phyloP scores from a whole-genome alignment of 495 filamentous ascomycete genomes.

The Hyaloscypha bicolor region DNA sequence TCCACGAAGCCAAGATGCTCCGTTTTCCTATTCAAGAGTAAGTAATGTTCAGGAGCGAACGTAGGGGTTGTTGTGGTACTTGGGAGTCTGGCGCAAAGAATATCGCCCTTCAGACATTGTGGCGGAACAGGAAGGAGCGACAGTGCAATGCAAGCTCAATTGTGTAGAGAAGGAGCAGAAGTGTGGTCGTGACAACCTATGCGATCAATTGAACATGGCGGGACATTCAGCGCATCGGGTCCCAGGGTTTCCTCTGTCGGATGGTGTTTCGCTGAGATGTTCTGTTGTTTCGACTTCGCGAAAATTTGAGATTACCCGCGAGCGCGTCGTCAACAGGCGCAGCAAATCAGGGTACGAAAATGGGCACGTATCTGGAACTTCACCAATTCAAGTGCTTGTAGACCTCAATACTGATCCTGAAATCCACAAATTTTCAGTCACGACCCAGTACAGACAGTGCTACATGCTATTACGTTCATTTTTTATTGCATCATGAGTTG shows the following conservation, averaged over 20 bases:
- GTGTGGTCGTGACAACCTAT: not conserved
- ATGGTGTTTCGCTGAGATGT: not conserved
- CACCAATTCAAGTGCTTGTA: not conserved
- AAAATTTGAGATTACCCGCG: slow-evolving; percentile 13
- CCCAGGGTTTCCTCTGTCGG: not conserved
- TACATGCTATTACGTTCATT: not conserved
- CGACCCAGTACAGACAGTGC: not conserved
- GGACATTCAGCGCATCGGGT: slow-evolving; percentile 2
- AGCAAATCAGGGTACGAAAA: not conserved
- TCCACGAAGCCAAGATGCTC: slow-evolving; percentile 59
- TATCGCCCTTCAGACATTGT: slow-evolving; percentile 39
- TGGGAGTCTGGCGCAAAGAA: slow-evolving; percentile 53
- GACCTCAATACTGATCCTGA: not conserved
- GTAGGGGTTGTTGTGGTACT: slow-evolving; percentile 30
- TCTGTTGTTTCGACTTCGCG: slow-evolving; percentile 7
- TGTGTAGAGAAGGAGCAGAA: not conserved
- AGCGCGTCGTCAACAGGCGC: slow-evolving; percentile 3
- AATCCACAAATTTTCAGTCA: not conserved
- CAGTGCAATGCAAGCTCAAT: slow-evolving; percentile 16
- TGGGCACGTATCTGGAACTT: not conserved
- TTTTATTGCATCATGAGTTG: slow-evolving; percentile 19
- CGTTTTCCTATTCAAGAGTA: slow-evolving; percentile 49
- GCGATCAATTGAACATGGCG: slow-evolving; percentile 11
- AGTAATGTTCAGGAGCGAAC: slow-evolving; percentile 7
- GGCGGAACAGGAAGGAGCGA: slow-evolving; percentile 22